Percentiles rank a stretch among this genome's conserved stretches.
Conservation (phyloP, 2,329 filamentous ascomycete genomes). For the Iodosphaeria phyllophila region DNA sequence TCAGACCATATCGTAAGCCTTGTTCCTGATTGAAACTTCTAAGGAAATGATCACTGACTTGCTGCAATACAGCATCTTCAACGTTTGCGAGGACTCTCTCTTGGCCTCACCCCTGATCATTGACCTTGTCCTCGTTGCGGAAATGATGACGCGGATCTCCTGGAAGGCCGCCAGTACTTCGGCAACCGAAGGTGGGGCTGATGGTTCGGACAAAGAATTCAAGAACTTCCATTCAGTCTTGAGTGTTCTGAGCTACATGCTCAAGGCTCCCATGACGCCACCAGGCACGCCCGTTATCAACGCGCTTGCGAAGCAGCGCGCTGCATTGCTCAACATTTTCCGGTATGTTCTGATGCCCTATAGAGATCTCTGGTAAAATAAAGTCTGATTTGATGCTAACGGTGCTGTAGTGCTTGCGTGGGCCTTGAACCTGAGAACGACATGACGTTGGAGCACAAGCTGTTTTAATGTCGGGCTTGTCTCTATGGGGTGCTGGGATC, state of each 20-base stretch:
- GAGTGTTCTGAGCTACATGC: conserved; percentile 97
- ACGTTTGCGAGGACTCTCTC: conserved; percentile 96
- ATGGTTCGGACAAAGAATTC: conserved; percentile 41
- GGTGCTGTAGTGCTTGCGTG: conserved; percentile 83
- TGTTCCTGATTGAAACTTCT: background rate
- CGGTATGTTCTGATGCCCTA: too few species aligned
- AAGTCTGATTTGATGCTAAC: too few species aligned
- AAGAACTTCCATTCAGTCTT: conserved; percentile 94
- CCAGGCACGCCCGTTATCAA: conserved; percentile 93
- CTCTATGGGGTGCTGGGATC: too few species aligned
- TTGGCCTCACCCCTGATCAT: conserved; percentile 94
- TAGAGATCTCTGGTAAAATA: too few species aligned
- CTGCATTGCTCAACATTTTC: conserved; percentile 93
- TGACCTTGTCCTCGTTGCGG: conserved; percentile 77
- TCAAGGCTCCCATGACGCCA: conserved; percentile 86
- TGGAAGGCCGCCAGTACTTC: conserved; percentile 58
- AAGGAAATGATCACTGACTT: conserved; percentile 3
- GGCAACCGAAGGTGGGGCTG: conserved; percentile 31
- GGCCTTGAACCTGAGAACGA: conserved; percentile 94
- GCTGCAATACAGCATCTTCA: conserved; percentile 55
- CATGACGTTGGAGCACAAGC: conserved; percentile 98
- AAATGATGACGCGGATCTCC: conserved; percentile 97
- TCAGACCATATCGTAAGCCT: conserved; percentile 69
- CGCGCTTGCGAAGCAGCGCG: conserved; percentile 86
- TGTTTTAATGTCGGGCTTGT: conserved; percentile 46